Evolutionary conservation across 1,139 yeast species (phyloP), one percentile per base, ranked within the genome.

Genomic region (Komagataea norvegica): DNA sequence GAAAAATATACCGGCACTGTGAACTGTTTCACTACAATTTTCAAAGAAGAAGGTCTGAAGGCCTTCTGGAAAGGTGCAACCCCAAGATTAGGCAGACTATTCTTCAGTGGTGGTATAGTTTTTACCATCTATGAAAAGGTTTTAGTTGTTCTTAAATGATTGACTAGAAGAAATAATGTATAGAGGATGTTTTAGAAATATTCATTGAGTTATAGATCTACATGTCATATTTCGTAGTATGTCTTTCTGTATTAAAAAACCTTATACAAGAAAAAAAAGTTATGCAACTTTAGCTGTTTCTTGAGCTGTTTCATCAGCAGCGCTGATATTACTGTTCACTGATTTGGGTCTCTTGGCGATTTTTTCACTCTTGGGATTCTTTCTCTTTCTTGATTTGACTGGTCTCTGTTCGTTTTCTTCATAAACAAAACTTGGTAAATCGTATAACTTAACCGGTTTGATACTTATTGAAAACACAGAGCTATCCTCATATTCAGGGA

Each of bases 51-150:
- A 64, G 97, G 98, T n/a, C 62, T 88, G 47, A 66, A 77, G 54
- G 84, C 96, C 5, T 87, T 88, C 65, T 91, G 98, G 98, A 86
- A 86, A 64, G 98, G 98, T 43, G 96, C 97, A 29, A 89, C 97
- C 2, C 98, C 98, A 36, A 72, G 98, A 57, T 68, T 91, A 47
- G 98, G 97, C 3, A 74, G 98, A 52, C 72, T 91, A 56, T 79
- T 89, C 31, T 71, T 91, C 56, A 83, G 95, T 64, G 97, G 97
- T 41, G 97, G 97, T 50, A 89, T 89, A 49, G 96, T 89, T 13
- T 89, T 89, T 62, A 89, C 96, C 24, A 84, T 89, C 41, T 89
- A 89, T 60, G 97, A 89, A 59, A 85, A 87, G 64, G 83, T 89
- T 68, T 68, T 89, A 62, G 75, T 72, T 20, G 47, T 84, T 13